phyloP scores from a whole-genome alignment of 164 flowering plant genomes.

The Pachysandra terminalis region DNA sequence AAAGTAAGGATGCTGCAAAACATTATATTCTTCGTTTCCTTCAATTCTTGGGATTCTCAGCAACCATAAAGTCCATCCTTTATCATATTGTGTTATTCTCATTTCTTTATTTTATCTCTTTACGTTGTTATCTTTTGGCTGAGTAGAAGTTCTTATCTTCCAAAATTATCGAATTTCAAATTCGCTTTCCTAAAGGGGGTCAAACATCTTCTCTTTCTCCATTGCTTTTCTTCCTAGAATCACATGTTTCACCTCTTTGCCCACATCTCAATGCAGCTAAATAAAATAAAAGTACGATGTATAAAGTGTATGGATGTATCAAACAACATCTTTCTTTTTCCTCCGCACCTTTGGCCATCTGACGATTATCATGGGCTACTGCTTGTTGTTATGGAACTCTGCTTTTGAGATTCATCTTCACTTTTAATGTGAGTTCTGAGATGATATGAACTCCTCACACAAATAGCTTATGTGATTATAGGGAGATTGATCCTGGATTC shows the following conservation, averaged over 20 bases:
- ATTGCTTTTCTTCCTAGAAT: constrained; percentile 29
- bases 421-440: background rate
- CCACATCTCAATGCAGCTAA: constrained; percentile 24
- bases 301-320: constrained; percentile 21
- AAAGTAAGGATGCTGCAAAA: constrained; percentile 1
- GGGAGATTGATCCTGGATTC: background rate
- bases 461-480: background rate
- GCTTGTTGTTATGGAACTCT: background rate
- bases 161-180: constrained; percentile 9
- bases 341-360: constrained; percentile 7
- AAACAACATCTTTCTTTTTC: background rate
- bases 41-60: constrained; percentile 3
- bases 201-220: background rate
- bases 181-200: constrained; percentile 12
- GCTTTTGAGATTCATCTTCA: constrained; percentile 1
- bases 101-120: constrained; percentile 2
- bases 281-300: constrained; percentile 14
- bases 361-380: background rate
- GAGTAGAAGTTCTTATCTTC: constrained; percentile 9
- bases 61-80: constrained; percentile 11
- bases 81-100: background rate
- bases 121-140: constrained; percentile 6
- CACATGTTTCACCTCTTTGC: constrained; percentile 28
- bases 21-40: background rate
- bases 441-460: background rate